Evolutionary conservation across 495 filamentous ascomycete species (phyloP), one percentile per base, ranked within the genome.

Genomic region (Aspergillus diversus): DNA sequence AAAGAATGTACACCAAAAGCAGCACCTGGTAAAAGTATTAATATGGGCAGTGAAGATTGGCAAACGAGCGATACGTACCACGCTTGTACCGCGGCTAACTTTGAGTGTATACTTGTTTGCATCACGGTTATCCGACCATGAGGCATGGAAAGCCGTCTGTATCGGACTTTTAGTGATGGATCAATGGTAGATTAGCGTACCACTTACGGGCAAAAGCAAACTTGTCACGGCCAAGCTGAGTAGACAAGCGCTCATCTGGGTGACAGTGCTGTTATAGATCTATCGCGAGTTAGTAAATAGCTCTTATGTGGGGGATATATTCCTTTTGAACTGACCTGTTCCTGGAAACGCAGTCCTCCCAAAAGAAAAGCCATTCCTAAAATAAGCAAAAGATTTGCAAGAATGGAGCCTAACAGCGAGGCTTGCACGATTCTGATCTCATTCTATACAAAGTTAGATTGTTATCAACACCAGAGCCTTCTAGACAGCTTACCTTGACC

Each of bases 181-280:
- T 9, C 31, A 16, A 13, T 7, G 12, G 27, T 4, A 35, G 12
- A 13, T 16, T 1, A 12, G 34, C 31, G 17, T 57, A 47, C 3
- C 11, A 74, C 81, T 65, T 73, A 89, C 87, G 16, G 91, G 91
- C 7, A 96, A 75, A 3, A 96, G 77, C 5, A 97, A 80, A 77
- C 92, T 96, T 72, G 89, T 92, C 17, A 96, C 93, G 70, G 90
- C 92, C 74, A 97, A 78, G 79, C 91, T 93, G 63, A 97, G 86
- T 51, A 97, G 80, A 77, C 91, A 96, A 33, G 93, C 92, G 69
- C 92, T 97, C 90, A 95, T 97, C 75, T 97, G 92, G 3, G 92
- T 97, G 53, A 96, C 90, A 31, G 91, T 96, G 76, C 87, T 95
- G 75, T 97, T 97, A 77, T 97, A 97, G 63, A 96, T 87, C 86